Evolutionary conservation across 352 stramenopile genomes (phyloP), one percentile per base, ranked within the genome.

Genomic region (Globisporangium parvum): DNA sequence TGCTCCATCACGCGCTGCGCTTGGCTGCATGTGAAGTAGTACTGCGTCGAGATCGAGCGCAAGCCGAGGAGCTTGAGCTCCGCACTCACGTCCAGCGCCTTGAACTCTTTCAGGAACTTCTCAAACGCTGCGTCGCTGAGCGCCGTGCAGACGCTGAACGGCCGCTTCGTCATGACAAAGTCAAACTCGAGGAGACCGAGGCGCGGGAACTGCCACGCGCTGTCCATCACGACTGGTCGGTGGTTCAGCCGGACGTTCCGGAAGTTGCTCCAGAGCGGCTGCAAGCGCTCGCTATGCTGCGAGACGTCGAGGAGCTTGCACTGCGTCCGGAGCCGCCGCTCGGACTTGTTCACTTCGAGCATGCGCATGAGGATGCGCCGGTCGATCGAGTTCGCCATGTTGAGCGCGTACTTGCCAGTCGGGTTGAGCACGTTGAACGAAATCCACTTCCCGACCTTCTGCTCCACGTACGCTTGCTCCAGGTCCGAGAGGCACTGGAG

Each of bases 91-190:
- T 76, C 72, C 6, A 91, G 61, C 48, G 81, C 70, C 59, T 88
- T 91, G 65, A 91, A 91, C 57, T 91, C 80, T 44, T 85, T 86
- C 21, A 91, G 47, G 23, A 88, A 87, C 33, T 88, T 73, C 37
- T 91, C 80, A 33, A 91, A 91, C 2, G 77, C 72, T 0, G 67
- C 62, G 49, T 91, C 80, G 39, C 61, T 84, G 6, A 91, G 63
- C 3, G 80, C 74, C 4, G 79, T 88, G 44, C 76, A 87, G 45
- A 75, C 66, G 26, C 65, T 37, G 28, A 79, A 85, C 20, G 80
- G 80, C 15, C 76, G 66, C 33, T 67, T 68, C 18, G 72, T 85
- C 59, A 79, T 71, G 15, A 87, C 76, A 57, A 87, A 91, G 58
- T 91, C 80, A 53, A 91, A 88, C 55, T 87, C 77, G 26, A 91